These are phyloP conservation scores for Coriolopsis trogii DNA, from an alignment of 1,284 basidiomycete species.

Conservation along the genomic window DNA sequence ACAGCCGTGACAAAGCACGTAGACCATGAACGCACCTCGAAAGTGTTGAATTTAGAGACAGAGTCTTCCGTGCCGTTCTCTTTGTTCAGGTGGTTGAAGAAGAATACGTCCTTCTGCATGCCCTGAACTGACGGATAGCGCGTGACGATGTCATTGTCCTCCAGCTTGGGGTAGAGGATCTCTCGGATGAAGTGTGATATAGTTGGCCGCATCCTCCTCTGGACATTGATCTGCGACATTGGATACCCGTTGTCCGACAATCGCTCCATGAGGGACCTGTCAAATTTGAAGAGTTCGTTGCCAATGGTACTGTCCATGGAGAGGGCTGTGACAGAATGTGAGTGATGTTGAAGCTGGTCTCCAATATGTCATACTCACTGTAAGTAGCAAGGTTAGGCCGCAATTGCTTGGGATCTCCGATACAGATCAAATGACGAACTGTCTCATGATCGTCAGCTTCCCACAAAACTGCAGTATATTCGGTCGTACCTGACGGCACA, in stretches of 20 bases:
- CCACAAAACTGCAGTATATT: background rate
- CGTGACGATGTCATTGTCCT: conserved; percentile 55
- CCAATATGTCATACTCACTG: conserved; percentile 44
- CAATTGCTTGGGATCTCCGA: conserved; percentile 54
- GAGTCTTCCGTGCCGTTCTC: conserved; percentile 63
- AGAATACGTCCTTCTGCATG: conserved; percentile 59
- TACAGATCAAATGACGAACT: conserved; percentile 30
- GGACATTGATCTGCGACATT: conserved; percentile 46
- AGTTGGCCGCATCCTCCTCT: conserved; percentile 47
- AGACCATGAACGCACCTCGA: conserved; percentile 50
- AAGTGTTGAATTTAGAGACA: conserved; percentile 63
- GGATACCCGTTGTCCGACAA: conserved; percentile 40
- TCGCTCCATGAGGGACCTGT: conserved; percentile 52
- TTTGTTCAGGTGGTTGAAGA: conserved; percentile 55
- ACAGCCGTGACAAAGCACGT: background rate
- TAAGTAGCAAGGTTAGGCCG: conserved; percentile 68
- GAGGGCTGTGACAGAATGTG: conserved; percentile 32
- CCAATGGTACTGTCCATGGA: conserved; percentile 44
- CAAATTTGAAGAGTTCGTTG: conserved; percentile 42
- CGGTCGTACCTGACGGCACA: conserved; percentile 41
- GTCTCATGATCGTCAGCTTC: background rate
- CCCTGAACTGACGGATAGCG: conserved; percentile 58
- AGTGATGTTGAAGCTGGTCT: no score
- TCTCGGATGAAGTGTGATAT: conserved; percentile 50
- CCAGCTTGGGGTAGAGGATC: conserved; percentile 59